Conservation (phyloP, 768 basidiomycete species). For the Hirschioporus abietinus region DNA sequence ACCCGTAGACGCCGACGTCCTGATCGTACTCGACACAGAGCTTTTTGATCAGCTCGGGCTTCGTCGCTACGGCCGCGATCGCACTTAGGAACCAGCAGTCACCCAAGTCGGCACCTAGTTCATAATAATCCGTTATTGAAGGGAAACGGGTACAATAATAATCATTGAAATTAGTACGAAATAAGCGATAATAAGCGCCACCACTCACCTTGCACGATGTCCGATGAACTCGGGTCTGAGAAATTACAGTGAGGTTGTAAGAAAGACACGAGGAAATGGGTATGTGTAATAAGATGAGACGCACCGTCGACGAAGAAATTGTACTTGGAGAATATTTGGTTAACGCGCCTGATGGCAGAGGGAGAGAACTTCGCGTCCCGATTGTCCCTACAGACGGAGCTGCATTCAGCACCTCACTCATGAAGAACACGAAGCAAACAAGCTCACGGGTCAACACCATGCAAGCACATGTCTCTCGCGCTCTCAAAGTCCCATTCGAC, state of each 20-base stretch:
- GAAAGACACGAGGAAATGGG: neutral
- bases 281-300: neutral
- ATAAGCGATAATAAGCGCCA: neutral
- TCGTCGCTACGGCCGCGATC: slow-evolving; percentile 41
- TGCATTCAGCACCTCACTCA: neutral
- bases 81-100: slow-evolving; percentile 54
- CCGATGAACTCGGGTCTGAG: slow-evolving; percentile 26
- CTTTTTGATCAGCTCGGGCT: slow-evolving; percentile 41
- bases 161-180: neutral
- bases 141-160: neutral
- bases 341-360: slow-evolving; percentile 41
- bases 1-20: slow-evolving; percentile 51
- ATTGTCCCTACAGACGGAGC: neutral
- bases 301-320: slow-evolving; percentile 40
- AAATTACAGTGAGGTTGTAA: slow-evolving; percentile 7
- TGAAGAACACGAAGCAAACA: neutral
- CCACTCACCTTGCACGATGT: slow-evolving; percentile 39
- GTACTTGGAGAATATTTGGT: slow-evolving; percentile 47
- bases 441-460: slow-evolving; percentile 28
- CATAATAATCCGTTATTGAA: neutral
- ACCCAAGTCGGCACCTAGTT: slow-evolving; percentile 24
- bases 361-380: slow-evolving; percentile 20
- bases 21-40: slow-evolving; percentile 42
- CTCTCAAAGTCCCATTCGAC: slow-evolving; percentile 50
- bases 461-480: slow-evolving; percentile 34